Evolutionary conservation across 2,329 filamentous ascomycete species (phyloP), one percentile per base, ranked within the genome.

Genomic region (Botrytis galanthina): DNA sequence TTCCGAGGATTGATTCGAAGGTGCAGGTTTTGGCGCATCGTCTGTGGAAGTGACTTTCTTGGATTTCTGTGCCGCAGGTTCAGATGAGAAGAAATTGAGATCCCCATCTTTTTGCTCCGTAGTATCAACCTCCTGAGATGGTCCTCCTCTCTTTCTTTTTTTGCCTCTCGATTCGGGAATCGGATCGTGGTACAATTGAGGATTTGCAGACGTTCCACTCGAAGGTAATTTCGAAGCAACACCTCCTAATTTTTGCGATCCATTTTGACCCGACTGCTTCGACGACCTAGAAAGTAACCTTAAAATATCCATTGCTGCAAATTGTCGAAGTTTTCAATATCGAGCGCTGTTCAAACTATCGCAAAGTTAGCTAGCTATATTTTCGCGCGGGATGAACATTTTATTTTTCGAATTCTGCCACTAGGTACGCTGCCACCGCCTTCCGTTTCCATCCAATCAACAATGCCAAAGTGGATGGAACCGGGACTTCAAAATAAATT

Each of bases 271-370:
- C 22, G 75, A 71, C 78, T 85, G 85, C 75, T 92, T 93, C 4
- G 89, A 90, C 73, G 91, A 91, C 69, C 92, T 87, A 51, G 92
- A 93, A 74, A 94, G 84, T 46, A 94, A 84, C 79, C 90, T 93
- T 79, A 93, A 85, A 72, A 93, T 90, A 82, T 94, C 91, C 80
- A 82, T 82, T 39, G 29, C 51, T 61, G 51, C 54, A 32, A 42
- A 70, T 51, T 78, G 66, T 39, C 39, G 37, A 42, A 42, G 20
- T 42, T 22, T 39, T 46, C 44, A 59, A 67, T 59, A 29, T 63
- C 32, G 46, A 64, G 46, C 35, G n/a, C 5, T 51, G 46, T 35
- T 39, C 39, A 32, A 51, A 42, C 16, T 12, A 44, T 64, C 59
- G 32, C 22, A 32, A 62, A 37, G 32, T 26, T 26, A 32, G 26